phyloP scores from a whole-genome alignment of 208 protist genomes.

The Endotrypanum monterogeii region DNA sequence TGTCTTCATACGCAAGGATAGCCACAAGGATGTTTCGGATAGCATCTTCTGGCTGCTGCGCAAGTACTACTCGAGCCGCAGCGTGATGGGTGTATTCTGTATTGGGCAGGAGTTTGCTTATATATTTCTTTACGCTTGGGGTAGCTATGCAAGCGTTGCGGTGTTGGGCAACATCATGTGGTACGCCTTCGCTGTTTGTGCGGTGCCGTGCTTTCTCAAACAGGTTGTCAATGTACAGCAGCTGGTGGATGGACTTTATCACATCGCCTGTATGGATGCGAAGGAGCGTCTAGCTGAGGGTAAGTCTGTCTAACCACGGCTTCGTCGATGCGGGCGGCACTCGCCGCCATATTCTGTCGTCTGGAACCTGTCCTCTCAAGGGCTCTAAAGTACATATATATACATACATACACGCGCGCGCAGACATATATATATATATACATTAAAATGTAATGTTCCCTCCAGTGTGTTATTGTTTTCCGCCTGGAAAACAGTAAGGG shows the following conservation, averaged over 20 bases:
- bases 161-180: constrained; percentile 32
- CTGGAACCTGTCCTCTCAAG: too few relatives aligned
- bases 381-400: too few relatives aligned
- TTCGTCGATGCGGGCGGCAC: too few relatives aligned
- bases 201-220: constrained; percentile 71
- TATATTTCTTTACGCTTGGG: constrained; percentile 82
- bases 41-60: constrained; percentile 80
- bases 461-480: too few relatives aligned
- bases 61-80: constrained; percentile 91
- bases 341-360: too few relatives aligned
- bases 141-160: constrained; percentile 42
- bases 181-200: constrained; percentile 41
- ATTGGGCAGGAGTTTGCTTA: constrained; percentile 94
- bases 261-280: constrained; percentile 78
- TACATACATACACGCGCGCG: too few relatives aligned
- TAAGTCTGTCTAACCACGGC: constrained; percentile 18
- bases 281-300: constrained; percentile 47
- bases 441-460: too few relatives aligned
- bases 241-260: constrained; percentile 82
- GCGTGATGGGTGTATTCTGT: constrained; percentile 86
- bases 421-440: too few relatives aligned
- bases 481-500: too few relatives aligned
- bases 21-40: constrained; percentile 89
- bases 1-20: constrained; percentile 56
- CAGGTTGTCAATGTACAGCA: constrained; percentile 93